Base-by-base conservation (phyloP, 106 monocot genomes). In the Dendrobium officinale region DNA sequence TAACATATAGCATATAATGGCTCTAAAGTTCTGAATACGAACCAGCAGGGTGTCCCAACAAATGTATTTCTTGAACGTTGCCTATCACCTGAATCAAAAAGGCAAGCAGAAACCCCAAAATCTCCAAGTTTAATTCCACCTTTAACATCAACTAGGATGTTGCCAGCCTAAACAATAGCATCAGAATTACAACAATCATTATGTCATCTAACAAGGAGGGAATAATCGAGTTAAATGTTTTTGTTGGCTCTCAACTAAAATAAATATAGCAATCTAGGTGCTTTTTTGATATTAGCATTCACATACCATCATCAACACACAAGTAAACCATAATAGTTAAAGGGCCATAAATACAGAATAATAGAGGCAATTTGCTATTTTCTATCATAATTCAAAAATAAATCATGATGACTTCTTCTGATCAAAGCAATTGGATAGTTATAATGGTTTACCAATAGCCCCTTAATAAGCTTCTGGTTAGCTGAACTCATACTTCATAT, bases 11-110 rank as follows among this genome's bases (percentile, higher is more conserved):
- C 10, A 2, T 7, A 20, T 42, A 61, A 17, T 37, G 43, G 1
- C 42, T 20, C 41, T 54, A 17, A 44, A 72, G 77, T 44, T 80
- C 61, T 72, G 15, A 73, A 55, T 11, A 61, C 45, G 44, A 22
- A 95, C 95, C 95, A 95, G 84, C 90, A 90, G 33, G 95, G 92
- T 31, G 95, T 95, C 37, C 95, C 95, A 43, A 92, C 95, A 83
- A 95, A 92, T 10, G 95, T 95, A 80, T 86, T 92, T 81, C 95
- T 92, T 29, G 58, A 79, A 1, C 85, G 86, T 31, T 89, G 89
- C 47, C 84, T 83, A 76, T 91, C 91, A 31, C 92, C 95, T 26
- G 86, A 84, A 80, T 92, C 95, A 81, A 87, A 95, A 78, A 92
- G 86, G 76, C 79, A 88, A 49, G 92, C 92, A 11, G 95, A 90